A percentile compares a stretch with the other conserved stretches of the same genome.
Evolutionary conservation across 805 yeast genomes (phyloP).

Genomic region (Candida boleticola): DNA sequence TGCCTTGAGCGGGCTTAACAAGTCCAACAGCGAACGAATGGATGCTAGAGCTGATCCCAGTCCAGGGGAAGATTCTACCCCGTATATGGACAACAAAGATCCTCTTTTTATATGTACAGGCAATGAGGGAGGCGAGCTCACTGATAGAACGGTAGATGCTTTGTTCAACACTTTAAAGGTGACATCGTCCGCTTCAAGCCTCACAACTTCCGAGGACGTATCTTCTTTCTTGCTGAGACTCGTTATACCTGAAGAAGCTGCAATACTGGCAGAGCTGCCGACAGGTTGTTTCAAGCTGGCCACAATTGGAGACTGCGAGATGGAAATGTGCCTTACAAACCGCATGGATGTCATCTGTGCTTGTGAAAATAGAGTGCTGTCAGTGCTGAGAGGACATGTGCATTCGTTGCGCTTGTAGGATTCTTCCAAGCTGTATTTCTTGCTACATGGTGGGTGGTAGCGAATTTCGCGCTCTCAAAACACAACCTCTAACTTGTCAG

Average conservation of each 20-base stretch:
- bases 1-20: constrained; percentile 39
- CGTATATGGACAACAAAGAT: constrained; percentile 49
- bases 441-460: too few relatives aligned
- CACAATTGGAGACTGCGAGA: constrained; percentile 2
- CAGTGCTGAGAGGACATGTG: too few relatives aligned
- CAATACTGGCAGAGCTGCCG: not conserved
- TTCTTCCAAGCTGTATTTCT: too few relatives aligned
- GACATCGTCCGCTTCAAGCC: constrained; percentile 5
- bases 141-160: constrained; percentile 47
- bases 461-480: too few relatives aligned
- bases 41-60: constrained; percentile 14
- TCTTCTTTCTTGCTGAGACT: not conserved
- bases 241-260: not conserved
- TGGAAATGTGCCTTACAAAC: not conserved
- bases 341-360: not conserved
- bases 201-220: not conserved
- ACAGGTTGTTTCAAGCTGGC: constrained; percentile 3
- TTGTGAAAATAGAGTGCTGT: not conserved
- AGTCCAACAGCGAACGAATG: constrained; percentile 25
- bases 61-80: constrained; percentile 14
- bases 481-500: too few relatives aligned
- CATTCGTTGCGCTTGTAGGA: too few relatives aligned
- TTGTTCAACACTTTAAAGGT: constrained; percentile 45
- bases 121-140: constrained; percentile 58
- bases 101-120: constrained; percentile 51